phyloP scores from a whole-genome alignment of 148 eudicot species.

The Pharnaceum exiguum region DNA sequence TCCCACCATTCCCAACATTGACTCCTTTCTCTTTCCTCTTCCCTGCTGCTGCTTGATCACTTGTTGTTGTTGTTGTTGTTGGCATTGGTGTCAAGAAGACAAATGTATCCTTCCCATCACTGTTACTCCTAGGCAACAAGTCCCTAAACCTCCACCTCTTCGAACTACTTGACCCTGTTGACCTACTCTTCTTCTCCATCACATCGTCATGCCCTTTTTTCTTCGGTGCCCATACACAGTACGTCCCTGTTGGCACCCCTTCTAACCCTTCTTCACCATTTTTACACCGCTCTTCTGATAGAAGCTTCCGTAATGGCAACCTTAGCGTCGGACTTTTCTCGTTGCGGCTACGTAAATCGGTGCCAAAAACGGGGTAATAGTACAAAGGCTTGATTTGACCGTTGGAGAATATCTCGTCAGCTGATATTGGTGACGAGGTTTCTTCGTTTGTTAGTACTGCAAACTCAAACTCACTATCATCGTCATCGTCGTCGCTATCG shows the following conservation, averaged over 20 bases:
- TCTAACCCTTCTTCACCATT: constrained; percentile 32
- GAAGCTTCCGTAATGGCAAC: constrained; percentile 44
- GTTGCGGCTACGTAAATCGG: constrained; percentile 24
- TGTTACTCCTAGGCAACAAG: constrained; percentile 56
- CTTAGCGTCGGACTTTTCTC: constrained; percentile 19
- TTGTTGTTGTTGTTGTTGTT: neutral
- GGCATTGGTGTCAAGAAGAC: constrained; percentile 19
- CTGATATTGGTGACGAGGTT: constrained; percentile 34
- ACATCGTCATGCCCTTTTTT: constrained; percentile 16
- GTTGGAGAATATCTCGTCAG: constrained; percentile 42
- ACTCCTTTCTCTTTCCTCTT: neutral
- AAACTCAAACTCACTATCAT: constrained; percentile 41
- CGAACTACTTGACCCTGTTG: constrained; percentile 54
- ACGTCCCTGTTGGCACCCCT: constrained; percentile 52
- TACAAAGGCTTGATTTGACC: constrained; percentile 49
- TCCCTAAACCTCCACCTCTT: constrained; percentile 66
- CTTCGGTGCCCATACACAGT: constrained; percentile 77
- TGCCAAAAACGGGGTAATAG: constrained; percentile 55
- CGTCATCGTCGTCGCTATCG: constrained; percentile 5
- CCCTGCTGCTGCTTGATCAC: neutral
- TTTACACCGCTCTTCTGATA: constrained; percentile 48
- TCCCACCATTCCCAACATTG: constrained; percentile 2
- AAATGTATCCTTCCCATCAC: constrained; percentile 62
- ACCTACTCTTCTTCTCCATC: constrained; percentile 51
- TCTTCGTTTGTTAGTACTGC: constrained; percentile 23